Evolutionary conservation across 140 eudicot genomes (phyloP), one percentile per base, ranked within the genome.

Genomic region (Anethum foeniculum): DNA sequence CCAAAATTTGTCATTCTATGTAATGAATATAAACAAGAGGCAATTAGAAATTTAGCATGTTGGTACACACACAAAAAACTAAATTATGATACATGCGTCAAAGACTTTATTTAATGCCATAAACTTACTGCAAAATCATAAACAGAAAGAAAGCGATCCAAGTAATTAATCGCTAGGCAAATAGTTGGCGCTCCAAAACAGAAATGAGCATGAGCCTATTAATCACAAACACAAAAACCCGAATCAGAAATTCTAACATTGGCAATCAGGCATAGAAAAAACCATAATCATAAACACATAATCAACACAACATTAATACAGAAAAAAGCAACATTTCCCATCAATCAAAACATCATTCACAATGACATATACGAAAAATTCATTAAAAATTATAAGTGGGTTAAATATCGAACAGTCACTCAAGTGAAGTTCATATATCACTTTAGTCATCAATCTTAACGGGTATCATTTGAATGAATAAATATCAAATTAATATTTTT

Each of bases 121-220:
- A 74, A 73, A 89, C 90, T 87, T 83, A 88, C 94, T 28, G 89
- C 87, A 34, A 85, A 44, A 16, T 82, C 88, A 64, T 85, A 67
- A 23, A 58, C 79, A 11, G 94, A 88, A 58, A 86, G 78, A 67
- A 86, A 90, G 25, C 94, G 92, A 75, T 90, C 94, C 69, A 88
- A 68, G 75, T 86, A 90, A 82, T 81, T 86, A 14, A 82, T 47
- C 7, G 94, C 80, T n/a, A 88, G 48, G 43, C 43, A 39, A 39
- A 39, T 39, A 5, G 43, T 39, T 5, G 43, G 43, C 43, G 43
- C 43, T 39, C 89, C 86, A 83, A 86, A 90, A 8, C 81, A 69
- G 75, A 81, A 82, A 65, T 81, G 83, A 19, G 85, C 44, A 81
- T 85, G 83, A 49, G 90, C 94, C 94, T 90, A 90, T 23, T 38